phyloP scores from a whole-genome alignment of 176 grass and related monocot genomes.

The Triticum timopheevii region DNA sequence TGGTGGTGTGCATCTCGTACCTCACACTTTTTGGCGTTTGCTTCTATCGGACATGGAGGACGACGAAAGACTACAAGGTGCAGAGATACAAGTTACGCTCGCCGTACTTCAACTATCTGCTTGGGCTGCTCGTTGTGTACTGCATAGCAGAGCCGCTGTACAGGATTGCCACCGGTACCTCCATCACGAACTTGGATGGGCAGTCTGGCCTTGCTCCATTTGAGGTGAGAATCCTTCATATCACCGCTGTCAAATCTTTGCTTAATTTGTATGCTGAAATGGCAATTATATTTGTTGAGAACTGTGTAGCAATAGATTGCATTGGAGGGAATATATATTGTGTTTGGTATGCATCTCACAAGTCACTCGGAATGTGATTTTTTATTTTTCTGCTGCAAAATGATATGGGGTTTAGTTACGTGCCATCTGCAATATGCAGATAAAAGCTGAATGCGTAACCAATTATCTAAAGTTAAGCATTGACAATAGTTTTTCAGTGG shows the following conservation, averaged over 20 bases:
- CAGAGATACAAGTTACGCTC: conserved; percentile 64
- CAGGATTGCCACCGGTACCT: conserved; percentile 52
- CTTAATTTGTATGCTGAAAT: background rate
- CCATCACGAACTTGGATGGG: conserved; percentile 74
- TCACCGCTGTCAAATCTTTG: background rate
- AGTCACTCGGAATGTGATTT: background rate
- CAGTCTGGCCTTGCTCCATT: conserved; percentile 63
- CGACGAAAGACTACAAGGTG: conserved; percentile 58
- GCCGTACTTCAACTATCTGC: conserved; percentile 65
- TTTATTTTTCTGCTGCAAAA: background rate
- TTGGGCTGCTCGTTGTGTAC: conserved; percentile 49
- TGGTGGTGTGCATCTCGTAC: conserved; percentile 88
- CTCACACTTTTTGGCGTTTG: conserved; percentile 73
- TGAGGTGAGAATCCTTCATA: conserved; percentile 50
- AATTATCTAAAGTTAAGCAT: background rate
- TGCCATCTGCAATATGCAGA: conserved; percentile 1
- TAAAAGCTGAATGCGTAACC: background rate
- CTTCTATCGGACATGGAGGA: conserved; percentile 94
- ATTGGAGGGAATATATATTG: too few relatives aligned
- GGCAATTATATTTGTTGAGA: background rate
- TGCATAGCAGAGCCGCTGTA: conserved; percentile 62
- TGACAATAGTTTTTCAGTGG: background rate
- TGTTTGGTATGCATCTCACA: too few relatives aligned
- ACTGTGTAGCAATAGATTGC: background rate
- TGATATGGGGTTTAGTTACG: background rate